These are phyloP conservation scores for Magnusiomyces ingens DNA, from an alignment of 1,139 yeast species.

Conservation along the genomic window DNA sequence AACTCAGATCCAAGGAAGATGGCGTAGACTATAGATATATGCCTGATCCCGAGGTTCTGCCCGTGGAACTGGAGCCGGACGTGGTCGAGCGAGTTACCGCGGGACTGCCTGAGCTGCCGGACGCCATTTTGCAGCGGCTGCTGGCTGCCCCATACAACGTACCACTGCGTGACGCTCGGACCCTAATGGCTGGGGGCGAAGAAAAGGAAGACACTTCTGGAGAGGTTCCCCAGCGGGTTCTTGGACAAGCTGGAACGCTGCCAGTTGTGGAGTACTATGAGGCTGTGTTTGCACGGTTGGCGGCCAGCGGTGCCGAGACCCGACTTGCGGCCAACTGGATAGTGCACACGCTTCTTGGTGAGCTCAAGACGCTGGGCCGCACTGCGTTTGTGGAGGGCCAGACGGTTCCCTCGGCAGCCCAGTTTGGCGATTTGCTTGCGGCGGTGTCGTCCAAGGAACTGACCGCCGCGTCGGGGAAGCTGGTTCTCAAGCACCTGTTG, in stretches of 20 bases:
- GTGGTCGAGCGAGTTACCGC: slow-evolving; percentile 36
- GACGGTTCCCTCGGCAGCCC: slow-evolving; percentile 28
- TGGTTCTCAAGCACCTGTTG: slow-evolving; percentile 54
- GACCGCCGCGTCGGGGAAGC: slow-evolving; percentile 58
- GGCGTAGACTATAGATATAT: slow-evolving; percentile 85
- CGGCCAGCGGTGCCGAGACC: slow-evolving; percentile 19
- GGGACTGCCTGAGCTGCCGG: slow-evolving; percentile 59
- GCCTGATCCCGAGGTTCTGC: slow-evolving; percentile 88
- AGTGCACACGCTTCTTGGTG: slow-evolving; percentile 73
- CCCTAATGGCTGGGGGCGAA: slow-evolving; percentile 39
- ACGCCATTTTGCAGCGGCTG: slow-evolving; percentile 46
- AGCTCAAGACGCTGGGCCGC: slow-evolving; percentile 47
- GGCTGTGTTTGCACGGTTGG: slow-evolving; percentile 34
- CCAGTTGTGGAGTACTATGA: slow-evolving; percentile 46
- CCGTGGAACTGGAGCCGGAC: slow-evolving; percentile 42
- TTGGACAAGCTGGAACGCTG: slow-evolving; percentile 2
- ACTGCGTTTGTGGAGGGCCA: slow-evolving; percentile 28
- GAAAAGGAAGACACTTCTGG: not conserved
- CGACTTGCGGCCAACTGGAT: slow-evolving; percentile 67
- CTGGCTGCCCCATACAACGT: slow-evolving; percentile 49
- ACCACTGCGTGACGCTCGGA: slow-evolving; percentile 63
- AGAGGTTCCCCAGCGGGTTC: not conserved
- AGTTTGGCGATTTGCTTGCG: slow-evolving; percentile 41
- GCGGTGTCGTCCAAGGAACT: slow-evolving; percentile 35
- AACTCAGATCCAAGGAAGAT: slow-evolving; percentile 69